A percentile compares a stretch with the other conserved stretches of the same genome.
Conservation (phyloP, 345 rosid species). For the Acer yangbiense region DNA sequence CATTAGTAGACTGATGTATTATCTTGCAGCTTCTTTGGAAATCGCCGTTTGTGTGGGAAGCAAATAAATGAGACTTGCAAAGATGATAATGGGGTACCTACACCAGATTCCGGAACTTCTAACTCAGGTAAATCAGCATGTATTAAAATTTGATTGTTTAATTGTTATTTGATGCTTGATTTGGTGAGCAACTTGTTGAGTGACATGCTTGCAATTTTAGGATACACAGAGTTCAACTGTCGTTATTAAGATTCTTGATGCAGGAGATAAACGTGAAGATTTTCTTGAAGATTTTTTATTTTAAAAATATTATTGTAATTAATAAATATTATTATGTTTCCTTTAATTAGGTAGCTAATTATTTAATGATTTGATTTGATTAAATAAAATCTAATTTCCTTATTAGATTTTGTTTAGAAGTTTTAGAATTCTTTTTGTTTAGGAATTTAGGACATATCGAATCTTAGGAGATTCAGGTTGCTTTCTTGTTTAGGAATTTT, state of each 20-base stretch:
- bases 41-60: slow-evolving; percentile 80
- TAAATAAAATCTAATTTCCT: no score
- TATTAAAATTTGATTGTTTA: neutral
- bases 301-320: no score
- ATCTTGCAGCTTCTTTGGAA: slow-evolving; percentile 72
- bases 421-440: no score
- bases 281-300: no score
- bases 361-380: no score
- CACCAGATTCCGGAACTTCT: slow-evolving; percentile 43
- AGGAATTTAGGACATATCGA: no score
- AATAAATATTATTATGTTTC: no score
- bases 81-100: slow-evolving; percentile 50
- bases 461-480: no score
- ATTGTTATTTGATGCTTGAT: slow-evolving; percentile 18
- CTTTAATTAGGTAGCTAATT: no score
- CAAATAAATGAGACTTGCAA: slow-evolving; percentile 68
- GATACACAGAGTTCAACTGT: neutral
- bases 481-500: no score
- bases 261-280: no score
- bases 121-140: slow-evolving; percentile 50
- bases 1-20: slow-evolving; percentile 19
- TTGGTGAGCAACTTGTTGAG: slow-evolving; percentile 2
- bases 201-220: neutral
- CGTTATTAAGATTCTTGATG: neutral
- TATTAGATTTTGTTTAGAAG: no score